These are phyloP conservation scores for Xylaria flabelliformis DNA, from an alignment of 495 filamentous ascomycete species.

Conservation along the genomic window DNA sequence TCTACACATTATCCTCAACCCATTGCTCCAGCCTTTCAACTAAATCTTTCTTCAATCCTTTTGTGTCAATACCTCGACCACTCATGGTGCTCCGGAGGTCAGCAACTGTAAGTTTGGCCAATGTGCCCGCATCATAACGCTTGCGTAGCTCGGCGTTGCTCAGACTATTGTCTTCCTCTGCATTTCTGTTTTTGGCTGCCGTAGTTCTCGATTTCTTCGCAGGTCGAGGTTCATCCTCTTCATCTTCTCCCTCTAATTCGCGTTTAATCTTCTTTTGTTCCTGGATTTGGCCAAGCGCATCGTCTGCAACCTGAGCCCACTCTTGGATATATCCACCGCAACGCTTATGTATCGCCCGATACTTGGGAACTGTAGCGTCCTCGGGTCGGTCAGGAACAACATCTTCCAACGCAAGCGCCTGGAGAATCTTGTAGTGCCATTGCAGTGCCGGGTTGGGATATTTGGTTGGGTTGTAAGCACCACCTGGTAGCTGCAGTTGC, in stretches of 20 bases:
- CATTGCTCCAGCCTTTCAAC: constrained; percentile 79
- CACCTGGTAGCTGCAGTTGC: constrained; percentile 89
- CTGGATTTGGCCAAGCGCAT: constrained; percentile 32
- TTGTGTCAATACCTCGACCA: constrained; percentile 63
- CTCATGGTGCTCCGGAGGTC: constrained; percentile 72
- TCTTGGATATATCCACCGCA: constrained; percentile 77
- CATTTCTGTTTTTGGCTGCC: constrained; percentile 31
- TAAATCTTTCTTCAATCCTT: constrained; percentile 80
- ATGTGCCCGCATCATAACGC: constrained; percentile 61
- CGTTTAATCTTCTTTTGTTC: constrained; percentile 49
- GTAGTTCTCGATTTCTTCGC: constrained; percentile 48
- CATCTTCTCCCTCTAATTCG: constrained; percentile 45
- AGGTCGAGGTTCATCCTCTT: constrained; percentile 46
- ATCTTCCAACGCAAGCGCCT: constrained; percentile 91
- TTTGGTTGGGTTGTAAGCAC: constrained; percentile 77
- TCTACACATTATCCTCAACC: constrained; percentile 64
- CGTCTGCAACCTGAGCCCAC: constrained; percentile 65
- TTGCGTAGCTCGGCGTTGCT: constrained; percentile 64
- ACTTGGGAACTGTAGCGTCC: constrained; percentile 86
- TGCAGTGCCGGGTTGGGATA: constrained; percentile 96
- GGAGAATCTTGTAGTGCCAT: constrained; percentile 97
- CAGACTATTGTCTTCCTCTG: constrained; percentile 41
- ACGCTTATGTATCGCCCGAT: constrained; percentile 80
- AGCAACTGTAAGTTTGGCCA: constrained; percentile 75
- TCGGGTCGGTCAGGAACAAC: constrained; percentile 81